phyloP scores from a whole-genome alignment of 2,329 filamentous ascomycete genomes.

The Colletotrichum cuscutae region DNA sequence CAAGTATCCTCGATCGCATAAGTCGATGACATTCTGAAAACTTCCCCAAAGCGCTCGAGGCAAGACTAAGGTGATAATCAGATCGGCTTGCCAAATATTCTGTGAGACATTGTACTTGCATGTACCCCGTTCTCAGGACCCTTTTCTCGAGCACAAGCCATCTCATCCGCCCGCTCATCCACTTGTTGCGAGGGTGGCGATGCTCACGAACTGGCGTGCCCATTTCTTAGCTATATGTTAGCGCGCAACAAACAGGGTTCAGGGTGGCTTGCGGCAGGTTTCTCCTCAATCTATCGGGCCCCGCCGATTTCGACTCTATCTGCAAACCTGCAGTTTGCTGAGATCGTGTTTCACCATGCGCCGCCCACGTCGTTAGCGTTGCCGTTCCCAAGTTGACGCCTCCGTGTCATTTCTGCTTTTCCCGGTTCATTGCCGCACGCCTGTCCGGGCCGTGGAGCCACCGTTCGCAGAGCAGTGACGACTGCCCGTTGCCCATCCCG shows the following conservation, averaged over 20 bases:
- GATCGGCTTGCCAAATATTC: not conserved
- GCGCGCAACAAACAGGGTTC: slow-evolving; percentile 16
- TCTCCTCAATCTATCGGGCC: not conserved
- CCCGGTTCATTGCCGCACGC: not conserved
- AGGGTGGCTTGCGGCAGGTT: slow-evolving; percentile 26
- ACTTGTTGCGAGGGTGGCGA: not conserved
- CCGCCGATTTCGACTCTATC: not conserved
- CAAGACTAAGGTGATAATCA: not conserved
- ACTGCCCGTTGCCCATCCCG: not conserved
- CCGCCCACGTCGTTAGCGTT: slow-evolving; percentile 4
- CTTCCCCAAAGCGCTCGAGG: not conserved
- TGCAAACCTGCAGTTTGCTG: not conserved
- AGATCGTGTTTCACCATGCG: slow-evolving; percentile 24
- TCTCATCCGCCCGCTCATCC: not conserved
- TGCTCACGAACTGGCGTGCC: not conserved
- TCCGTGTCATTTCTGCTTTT: not conserved
- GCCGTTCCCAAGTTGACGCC: not conserved
- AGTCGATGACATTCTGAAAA: not conserved
- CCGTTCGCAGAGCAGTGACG: no score
- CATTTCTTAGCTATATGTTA: slow-evolving; percentile 25
- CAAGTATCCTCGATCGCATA: not conserved
- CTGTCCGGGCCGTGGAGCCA: not conserved
- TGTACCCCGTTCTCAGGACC: not conserved
- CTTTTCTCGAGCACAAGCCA: slow-evolving; percentile 18
- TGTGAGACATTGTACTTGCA: not conserved